Evolutionary conservation across 1,139 yeast species (phyloP), one percentile per base, ranked within the genome.

Genomic region (Yamadazyma dushanensis): DNA sequence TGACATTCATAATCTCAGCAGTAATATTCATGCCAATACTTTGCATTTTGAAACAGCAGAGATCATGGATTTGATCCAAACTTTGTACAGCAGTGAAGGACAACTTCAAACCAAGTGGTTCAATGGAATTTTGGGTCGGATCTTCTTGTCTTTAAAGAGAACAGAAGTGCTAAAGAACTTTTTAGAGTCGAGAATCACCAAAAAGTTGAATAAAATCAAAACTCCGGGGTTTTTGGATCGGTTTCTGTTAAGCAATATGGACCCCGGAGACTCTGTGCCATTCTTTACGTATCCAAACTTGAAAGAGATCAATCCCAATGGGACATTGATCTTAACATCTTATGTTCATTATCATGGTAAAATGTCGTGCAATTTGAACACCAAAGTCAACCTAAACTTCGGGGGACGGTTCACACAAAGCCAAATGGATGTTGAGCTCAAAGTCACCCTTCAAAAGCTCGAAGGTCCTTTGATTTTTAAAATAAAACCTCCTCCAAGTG

Each of bases 401-500:
- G 51, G 51, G 0, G 68, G 85, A 2, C 70, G 87, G 21, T 83
- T 89, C 61, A 85, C 84, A 44, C 73, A 83, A 11, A 70, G 94
- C 32, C 95, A 87, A 48, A 86, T 92, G 26, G 84, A 85, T 35
- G 63, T 92, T 24, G 71, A 84, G 13, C 63, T 92, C 37, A 78
- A 86, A n/a, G 80, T 89, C 1, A 79, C 83, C 0, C 61, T 89
- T 29, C 76, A 76, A 35, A 78, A 73, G 47, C 50, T 92, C 4
- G 80, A 83, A 38, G 98, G 98, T 0, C 84, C 87, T 2, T 46
- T 90, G 44, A 56, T 84, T 1, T 54, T 90, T 19, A 68, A 76
- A 35, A 59, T 90, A 28, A 92, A 92, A 53, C 88, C 95, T 1
- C 95, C 96, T 1, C 97, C 98, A 10, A 81, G 96, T 3, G 82